Percentiles rank a stretch among this genome's conserved stretches.
phyloP scores from a whole-genome alignment of 2,329 filamentous ascomycete genomes.

The Fusarium albidum region DNA sequence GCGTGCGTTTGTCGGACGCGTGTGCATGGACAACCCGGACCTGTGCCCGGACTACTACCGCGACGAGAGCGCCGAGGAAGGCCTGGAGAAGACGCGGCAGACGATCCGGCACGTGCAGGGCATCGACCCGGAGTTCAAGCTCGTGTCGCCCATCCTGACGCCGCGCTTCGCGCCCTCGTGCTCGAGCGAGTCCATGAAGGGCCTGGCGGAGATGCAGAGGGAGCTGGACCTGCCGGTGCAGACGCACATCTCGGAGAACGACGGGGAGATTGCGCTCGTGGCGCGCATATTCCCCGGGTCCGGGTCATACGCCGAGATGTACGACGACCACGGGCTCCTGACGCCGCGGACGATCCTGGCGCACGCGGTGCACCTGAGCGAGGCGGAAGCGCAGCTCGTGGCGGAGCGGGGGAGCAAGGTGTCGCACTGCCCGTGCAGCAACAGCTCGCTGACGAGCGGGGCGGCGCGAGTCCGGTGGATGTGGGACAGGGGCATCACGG shows the following conservation, averaged over 20 bases:
- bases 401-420: slow-evolving; percentile 70
- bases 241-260: slow-evolving; percentile 91
- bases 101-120: slow-evolving; percentile 71
- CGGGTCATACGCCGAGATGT: slow-evolving; percentile 76
- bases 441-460: slow-evolving; percentile 83
- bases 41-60: slow-evolving; percentile 80
- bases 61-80: slow-evolving; percentile 70
- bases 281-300: slow-evolving; percentile 70
- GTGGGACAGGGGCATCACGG: slow-evolving; percentile 75
- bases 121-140: slow-evolving; percentile 70
- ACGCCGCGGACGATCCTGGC: slow-evolving; percentile 80
- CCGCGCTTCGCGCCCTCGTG: slow-evolving; percentile 73
- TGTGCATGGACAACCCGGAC: slow-evolving; percentile 85
- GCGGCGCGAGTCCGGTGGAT: slow-evolving; percentile 78
- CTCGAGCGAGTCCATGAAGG: slow-evolving; percentile 65
- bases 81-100: slow-evolving; percentile 63
- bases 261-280: slow-evolving; percentile 76
- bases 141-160: slow-evolving; percentile 84
- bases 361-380: slow-evolving; percentile 80
- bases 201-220: slow-evolving; percentile 70
- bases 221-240: slow-evolving; percentile 75
- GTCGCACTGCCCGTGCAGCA: slow-evolving; percentile 87
- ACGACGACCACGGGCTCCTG: slow-evolving; percentile 77
- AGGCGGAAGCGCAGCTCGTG: slow-evolving; percentile 72
- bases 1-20: slow-evolving; percentile 87